These are phyloP conservation scores for Corchorus capsularis DNA, from an alignment of 345 rosid genomes.

Conservation along the genomic window DNA sequence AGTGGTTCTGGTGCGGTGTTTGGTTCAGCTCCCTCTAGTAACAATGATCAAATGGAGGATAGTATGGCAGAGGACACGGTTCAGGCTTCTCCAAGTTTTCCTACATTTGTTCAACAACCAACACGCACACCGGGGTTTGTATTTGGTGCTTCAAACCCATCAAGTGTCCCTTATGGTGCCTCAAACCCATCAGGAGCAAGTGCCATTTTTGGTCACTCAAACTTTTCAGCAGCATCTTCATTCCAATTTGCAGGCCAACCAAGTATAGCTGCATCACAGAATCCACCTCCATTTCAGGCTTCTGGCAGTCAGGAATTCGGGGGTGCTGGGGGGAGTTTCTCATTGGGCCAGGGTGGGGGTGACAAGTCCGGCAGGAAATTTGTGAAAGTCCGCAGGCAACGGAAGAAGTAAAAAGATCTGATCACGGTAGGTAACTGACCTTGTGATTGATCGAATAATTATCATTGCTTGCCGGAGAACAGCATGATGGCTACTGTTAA, in stretches of 20 bases:
- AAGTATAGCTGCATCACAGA: constrained; percentile 41
- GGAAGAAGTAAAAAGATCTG: constrained; percentile 49
- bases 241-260: constrained; percentile 76
- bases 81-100: constrained; percentile 48
- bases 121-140: constrained; percentile 30
- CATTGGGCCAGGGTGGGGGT: constrained; percentile 69
- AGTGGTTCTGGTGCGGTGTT: constrained; percentile 45
- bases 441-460: constrained; percentile 23
- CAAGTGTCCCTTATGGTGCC: no score
- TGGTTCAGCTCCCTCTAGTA: constrained; percentile 48
- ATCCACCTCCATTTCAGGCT: constrained; percentile 60
- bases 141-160: no score
- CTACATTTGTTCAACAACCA: constrained; percentile 55
- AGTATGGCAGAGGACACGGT: constrained; percentile 97
- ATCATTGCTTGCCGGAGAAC: neutral
- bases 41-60: constrained; percentile 89
- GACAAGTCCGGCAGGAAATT: constrained; percentile 70
- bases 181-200: constrained; percentile 43
- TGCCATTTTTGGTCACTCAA: constrained; percentile 43
- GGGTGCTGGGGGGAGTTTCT: constrained; percentile 76
- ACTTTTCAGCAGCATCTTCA: constrained; percentile 46
- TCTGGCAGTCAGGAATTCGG: constrained; percentile 61
- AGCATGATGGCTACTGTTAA: constrained; percentile 11
- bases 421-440: neutral
- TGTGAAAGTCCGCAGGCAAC: constrained; percentile 41